Conservation (phyloP, 148 eudicot genomes). For the Bassia scoparia region DNA sequence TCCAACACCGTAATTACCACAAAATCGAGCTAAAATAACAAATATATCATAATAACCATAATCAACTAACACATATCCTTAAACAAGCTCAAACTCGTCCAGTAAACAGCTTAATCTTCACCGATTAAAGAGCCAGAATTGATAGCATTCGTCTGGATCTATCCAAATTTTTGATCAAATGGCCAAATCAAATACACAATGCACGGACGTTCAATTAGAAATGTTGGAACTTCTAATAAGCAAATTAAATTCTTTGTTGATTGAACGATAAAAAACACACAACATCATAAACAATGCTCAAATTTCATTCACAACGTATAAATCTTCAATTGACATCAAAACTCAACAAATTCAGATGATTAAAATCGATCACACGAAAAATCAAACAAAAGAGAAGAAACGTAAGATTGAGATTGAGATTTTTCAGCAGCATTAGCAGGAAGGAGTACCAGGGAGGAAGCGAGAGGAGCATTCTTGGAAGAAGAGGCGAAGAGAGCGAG, state of each 20-base stretch:
- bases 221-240: not conserved
- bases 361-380: not conserved
- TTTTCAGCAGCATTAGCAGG: not conserved
- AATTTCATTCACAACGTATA: too few relatives aligned
- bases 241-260: not conserved
- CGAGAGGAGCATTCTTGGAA: conserved; percentile 48
- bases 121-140: too few relatives aligned
- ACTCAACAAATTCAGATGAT: not conserved
- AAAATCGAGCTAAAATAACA: not conserved
- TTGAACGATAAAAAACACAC: too few relatives aligned
- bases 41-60: too few relatives aligned
- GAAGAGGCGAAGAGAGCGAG: conserved; percentile 59
- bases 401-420: too few relatives aligned
- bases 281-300: too few relatives aligned
- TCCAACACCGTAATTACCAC: not conserved
- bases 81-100: not conserved
- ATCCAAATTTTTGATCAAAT: not conserved
- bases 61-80: not conserved
- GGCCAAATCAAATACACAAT: not conserved
- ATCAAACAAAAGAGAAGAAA: not conserved
- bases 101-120: too few relatives aligned
- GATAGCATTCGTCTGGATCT: not conserved
- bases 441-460: conserved; percentile 44
- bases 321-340: not conserved
- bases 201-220: not conserved